Evolutionary conservation across 768 basidiomycete genomes (phyloP), one percentile per base, ranked within the genome.

Genomic region (Suillus paluster): DNA sequence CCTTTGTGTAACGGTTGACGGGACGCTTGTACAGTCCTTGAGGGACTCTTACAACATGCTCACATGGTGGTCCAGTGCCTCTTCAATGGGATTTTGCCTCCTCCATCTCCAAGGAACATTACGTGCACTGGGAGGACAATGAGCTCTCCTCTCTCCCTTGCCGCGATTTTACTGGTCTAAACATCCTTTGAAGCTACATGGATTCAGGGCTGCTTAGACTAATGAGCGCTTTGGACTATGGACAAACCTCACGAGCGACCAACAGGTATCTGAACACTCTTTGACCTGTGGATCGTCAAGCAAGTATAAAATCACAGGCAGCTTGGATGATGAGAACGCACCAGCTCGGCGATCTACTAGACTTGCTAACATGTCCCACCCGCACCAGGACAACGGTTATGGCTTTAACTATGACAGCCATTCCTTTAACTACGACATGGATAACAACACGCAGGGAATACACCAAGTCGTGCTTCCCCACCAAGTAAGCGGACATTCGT

Each of bases 401-500:
- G 19, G 12, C 30, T 10, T 10, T 49, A 30, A 30, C 30, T 30
- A 30, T 30, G 6, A 30, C 30, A 6, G 9, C 42, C n/a, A 11
- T 44, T 44, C 42, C 19, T 55, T 55, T n/a, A 11, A 38, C 17
- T 25, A 55, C 4, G 23, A 5, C 36, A 25, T 39, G 36, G 38
- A 55, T 25, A 55, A 55, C 36, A 25, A 55, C 53, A 55, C 36
- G 17, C 25, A 38, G 36, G 53, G 53, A 19, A 55, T 55, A 38
- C 53, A 55, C 15, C 36, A 39, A 39, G 36, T 25, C 19, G 53
- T 39, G 36, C 23, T 19, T 25, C 53, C 36, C 17, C 38, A 12
- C 23, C 53, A 55, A 25, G 10, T 39, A 55, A 21, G 23, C 23
- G 3, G 23, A 3, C 21, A 25, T 25, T 2, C 21, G 5, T 54